phyloP scores from a whole-genome alignment of 2,329 filamentous ascomycete species.

The Xylaria sp. region DNA sequence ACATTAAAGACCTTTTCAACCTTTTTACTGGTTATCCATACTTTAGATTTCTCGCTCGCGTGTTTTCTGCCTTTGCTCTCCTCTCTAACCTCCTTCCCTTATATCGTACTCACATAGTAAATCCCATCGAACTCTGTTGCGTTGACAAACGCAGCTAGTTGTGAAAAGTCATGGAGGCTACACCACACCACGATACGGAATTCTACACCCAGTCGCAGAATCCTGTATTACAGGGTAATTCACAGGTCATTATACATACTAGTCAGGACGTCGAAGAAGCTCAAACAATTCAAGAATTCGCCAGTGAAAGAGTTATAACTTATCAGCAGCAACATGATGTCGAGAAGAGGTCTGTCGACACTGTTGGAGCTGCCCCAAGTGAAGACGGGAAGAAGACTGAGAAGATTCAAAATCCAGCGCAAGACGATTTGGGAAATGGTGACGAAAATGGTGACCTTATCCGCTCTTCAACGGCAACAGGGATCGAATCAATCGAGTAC shows the following conservation, averaged over 20 bases:
- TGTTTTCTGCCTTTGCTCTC: background rate
- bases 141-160: background rate
- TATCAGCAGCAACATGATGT: background rate
- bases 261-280: too few relatives aligned
- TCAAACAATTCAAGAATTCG: background rate
- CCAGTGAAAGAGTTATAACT: background rate
- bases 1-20: background rate
- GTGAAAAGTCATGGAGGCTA: background rate
- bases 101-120: background rate
- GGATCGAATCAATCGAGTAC: constrained; percentile 3
- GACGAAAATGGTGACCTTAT: background rate
- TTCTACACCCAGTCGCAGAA: background rate
- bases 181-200: background rate
- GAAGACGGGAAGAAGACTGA: background rate
- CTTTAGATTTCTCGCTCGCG: background rate
- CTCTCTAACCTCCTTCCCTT: background rate
- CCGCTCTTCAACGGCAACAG: background rate
- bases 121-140: background rate
- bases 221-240: background rate
- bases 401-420: background rate
- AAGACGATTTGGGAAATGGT: background rate
- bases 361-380: background rate
- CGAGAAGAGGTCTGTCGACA: background rate
- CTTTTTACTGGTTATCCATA: background rate
- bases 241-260: background rate